Base-by-base conservation (phyloP, 148 eudicot species). In the Fallopia convolvulus region DNA sequence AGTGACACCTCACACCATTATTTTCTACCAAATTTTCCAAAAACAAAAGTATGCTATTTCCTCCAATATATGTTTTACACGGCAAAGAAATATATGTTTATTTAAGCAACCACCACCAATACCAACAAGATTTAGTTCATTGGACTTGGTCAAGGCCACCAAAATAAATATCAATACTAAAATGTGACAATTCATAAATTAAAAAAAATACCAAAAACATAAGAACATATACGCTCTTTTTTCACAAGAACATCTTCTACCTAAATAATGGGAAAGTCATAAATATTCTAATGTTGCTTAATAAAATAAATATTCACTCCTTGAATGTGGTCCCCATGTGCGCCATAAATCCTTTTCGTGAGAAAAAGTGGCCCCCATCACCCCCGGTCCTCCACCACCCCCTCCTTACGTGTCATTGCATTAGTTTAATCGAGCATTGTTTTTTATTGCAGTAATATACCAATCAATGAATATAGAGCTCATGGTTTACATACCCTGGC, bases 321-420 rank as follows among this genome's bases (percentile, higher is more conserved):
- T 20, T 21, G 17, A 63, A 15, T 42, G 72, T 68, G 72, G 72
- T 68, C 72, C 72, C 72, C 72, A 68, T 36, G 72, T 68, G 72
- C 72, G 44, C 44, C 21, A 68, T 36, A 68, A 61, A 61, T 26
- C 70, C 70, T 13, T 61, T 61, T 61, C 36, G 36, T 26, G 61
- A 26, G 40, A 61, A 61, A 61, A 68, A 17, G 72, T 68, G 72
- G 72, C 44, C 44, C 46, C 46, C 72, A 39, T 36, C 44, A 68
- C 14, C 72, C 15, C 72, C 21, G 70, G 70, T 63, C 39, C 70
- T 55, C 32, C 58, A 5, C 70, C 72, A 68, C 72, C 72, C 36
- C 72, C 72, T 18, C 72, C 72, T 68, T 68, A 39, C 72, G 72
- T 68, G 72, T 68, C 42, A 14, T 68, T 39, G 36, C 42, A 68